phyloP scores from a whole-genome alignment of 1,284 basidiomycete species.

The Ceratorhiza oryzae-sativae region DNA sequence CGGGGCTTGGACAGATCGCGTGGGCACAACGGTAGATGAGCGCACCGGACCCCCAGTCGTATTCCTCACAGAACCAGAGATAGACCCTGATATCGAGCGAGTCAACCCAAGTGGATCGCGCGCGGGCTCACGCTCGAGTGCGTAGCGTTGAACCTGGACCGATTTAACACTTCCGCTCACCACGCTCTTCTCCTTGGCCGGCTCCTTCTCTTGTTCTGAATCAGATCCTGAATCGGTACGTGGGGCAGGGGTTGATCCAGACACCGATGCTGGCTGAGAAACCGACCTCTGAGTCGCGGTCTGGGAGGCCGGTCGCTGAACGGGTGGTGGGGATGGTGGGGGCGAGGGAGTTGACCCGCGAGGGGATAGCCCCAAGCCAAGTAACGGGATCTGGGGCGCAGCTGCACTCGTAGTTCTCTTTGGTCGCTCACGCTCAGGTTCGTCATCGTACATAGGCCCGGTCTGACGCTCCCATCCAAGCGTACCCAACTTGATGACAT shows the following conservation, averaged over 20 bases:
- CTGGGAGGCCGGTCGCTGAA: not conserved
- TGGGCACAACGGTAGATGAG: not conserved
- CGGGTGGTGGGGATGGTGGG: not conserved
- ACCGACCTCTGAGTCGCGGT: not conserved
- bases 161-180: not conserved
- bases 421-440: not conserved
- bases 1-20: not conserved
- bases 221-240: not conserved
- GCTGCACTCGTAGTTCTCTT: not conserved
- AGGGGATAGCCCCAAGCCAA: not conserved
- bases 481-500: slow-evolving; percentile 22
- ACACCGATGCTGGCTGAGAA: not conserved
- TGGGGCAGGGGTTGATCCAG: not conserved
- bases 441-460: not conserved
- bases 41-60: not conserved
- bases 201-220: not conserved
- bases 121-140: not conserved
- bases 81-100: too few species aligned
- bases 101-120: not conserved
- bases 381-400: not conserved
- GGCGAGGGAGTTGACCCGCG: not conserved
- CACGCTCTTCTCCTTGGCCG: slow-evolving; percentile 1
- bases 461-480: slow-evolving; percentile 22
- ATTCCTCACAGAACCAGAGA: not conserved
- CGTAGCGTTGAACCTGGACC: not conserved